Evolutionary conservation across 2,329 filamentous ascomycete genomes (phyloP).

Genomic region (Monosporascus ibericus): DNA sequence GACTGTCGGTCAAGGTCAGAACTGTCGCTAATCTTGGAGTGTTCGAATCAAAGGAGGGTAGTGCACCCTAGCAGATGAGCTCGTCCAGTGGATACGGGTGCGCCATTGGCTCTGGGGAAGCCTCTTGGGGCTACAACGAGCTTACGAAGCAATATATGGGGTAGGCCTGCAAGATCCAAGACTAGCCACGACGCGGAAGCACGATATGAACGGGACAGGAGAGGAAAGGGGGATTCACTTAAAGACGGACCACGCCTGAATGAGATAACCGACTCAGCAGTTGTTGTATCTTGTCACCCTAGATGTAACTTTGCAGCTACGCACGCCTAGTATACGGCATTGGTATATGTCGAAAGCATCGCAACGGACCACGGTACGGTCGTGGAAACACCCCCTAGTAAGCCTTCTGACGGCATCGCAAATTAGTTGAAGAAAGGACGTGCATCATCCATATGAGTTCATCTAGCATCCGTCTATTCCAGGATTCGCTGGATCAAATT

Average conservation of each 20-base stretch:
- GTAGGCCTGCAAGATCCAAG: conserved; percentile 15
- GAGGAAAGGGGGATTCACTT: conserved; percentile 31
- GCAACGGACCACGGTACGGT: conserved; percentile 26
- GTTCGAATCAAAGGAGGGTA: conserved; percentile 20
- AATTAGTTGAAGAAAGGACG: conserved; percentile 17
- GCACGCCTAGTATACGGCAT: conserved; percentile 23
- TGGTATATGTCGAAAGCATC: conserved; percentile 28
- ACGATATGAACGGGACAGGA: conserved; percentile 33
- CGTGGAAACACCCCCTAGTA: conserved; percentile 13
- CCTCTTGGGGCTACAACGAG: conserved; percentile 19
- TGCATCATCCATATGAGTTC: conserved; percentile 29
- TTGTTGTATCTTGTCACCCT: conserved; percentile 30
- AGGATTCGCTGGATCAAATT: no score
- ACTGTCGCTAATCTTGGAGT: background rate
- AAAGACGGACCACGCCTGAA: background rate
- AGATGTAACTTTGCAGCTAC: conserved; percentile 4
- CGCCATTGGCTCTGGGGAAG: conserved; percentile 13
- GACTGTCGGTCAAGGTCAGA: background rate
- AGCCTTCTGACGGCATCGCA: conserved; percentile 17
- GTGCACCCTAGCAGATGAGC: conserved; percentile 27
- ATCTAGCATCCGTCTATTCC: conserved; percentile 1
- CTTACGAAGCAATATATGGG: conserved; percentile 22
- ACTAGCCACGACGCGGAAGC: conserved; percentile 25
- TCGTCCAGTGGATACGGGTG: conserved; percentile 29
- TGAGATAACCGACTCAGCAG: conserved; percentile 18